phyloP scores from a whole-genome alignment of 2,329 filamentous ascomycete genomes.

The Penicillium sp. region DNA sequence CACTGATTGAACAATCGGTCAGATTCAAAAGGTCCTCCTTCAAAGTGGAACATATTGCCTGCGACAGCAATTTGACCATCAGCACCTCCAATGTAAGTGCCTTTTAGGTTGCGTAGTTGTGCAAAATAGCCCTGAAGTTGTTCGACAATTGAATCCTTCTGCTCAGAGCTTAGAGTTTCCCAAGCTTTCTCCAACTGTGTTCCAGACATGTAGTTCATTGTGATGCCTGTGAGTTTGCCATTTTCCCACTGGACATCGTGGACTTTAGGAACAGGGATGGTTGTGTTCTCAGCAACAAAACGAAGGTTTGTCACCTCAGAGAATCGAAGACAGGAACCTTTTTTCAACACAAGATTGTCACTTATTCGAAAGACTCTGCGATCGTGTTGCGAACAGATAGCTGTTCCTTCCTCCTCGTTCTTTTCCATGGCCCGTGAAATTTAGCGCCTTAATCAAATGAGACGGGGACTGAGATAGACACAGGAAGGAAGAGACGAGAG shows the following conservation, averaged over 20 bases:
- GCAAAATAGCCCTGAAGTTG: conserved; percentile 18
- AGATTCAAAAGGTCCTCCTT: background rate
- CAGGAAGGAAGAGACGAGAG: too few species aligned
- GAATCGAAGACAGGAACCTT: background rate
- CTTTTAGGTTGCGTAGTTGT: conserved; percentile 18
- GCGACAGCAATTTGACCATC: background rate
- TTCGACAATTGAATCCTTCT: conserved; percentile 16
- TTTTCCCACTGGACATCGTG: conserved; percentile 16
- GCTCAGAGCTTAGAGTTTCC: conserved; percentile 10
- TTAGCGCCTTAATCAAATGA: too few species aligned
- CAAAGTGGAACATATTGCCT: background rate
- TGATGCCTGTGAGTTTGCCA: conserved; percentile 7
- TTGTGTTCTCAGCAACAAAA: conserved; percentile 17
- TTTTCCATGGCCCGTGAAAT: too few species aligned
- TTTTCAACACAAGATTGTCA: conserved; percentile 4
- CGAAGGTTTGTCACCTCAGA: conserved; percentile 13
- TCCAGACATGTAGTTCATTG: conserved; percentile 22
- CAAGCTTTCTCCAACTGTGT: conserved; percentile 20
- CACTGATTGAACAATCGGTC: background rate
- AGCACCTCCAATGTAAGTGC: conserved; percentile 16
- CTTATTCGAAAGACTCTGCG: conserved; percentile 2
- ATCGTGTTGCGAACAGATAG: too few species aligned
- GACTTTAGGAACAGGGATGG: conserved; percentile 20
- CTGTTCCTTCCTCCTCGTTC: too few species aligned
- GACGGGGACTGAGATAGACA: too few species aligned